Evolutionary conservation across 345 rosid species (phyloP), one percentile per base, ranked within the genome.

Genomic region (Eucalyptus melliodora): DNA sequence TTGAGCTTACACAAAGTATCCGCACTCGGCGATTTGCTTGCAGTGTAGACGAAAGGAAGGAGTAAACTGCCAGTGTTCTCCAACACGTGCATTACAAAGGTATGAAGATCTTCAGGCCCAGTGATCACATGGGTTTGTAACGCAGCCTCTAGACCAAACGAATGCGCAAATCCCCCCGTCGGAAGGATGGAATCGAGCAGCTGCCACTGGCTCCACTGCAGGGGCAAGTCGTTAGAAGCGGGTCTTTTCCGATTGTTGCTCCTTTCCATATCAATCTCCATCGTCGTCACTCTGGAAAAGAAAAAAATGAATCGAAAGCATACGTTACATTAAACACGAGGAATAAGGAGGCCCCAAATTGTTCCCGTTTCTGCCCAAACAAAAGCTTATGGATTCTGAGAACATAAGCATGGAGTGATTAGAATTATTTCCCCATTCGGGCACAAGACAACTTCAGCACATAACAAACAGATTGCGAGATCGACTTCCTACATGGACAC

Each of bases 161-260:
- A 97, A 90, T 97, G 99, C 77, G 99, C 99, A 89, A 97, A 97
- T 3, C 98, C 99, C 14, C 99, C 97, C 0, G 99, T 96, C 8
- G 99, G 99, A 85, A 97, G 98, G 91, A 96, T 93, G 30, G 99
- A 97, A 92, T 96, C 99, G 2, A 97, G 92, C 90, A 97, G 89
- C 86, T 97, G 99, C 99, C 99, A 97, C 88, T 96, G 93, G 88
- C 99, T 96, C 99, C 99, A 97, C 44, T 95, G 96, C 67, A 92
- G 89, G 87, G 87, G 81, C 45, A 86, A 85, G 24, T 34, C 37
- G 4, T 81, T 30, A 26, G 86, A 81, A 17, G 89, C 91, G 5
- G 87, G 85, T 40, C 59, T 82, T 72, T 90, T 90, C 62, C 82
- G 40, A 31, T 31, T 47, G 67, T 47, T 44, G 51, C 40, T 62